Conservation (phyloP, 2,329 filamentous ascomycete genomes). For the Endoconidiophora laricicola region DNA sequence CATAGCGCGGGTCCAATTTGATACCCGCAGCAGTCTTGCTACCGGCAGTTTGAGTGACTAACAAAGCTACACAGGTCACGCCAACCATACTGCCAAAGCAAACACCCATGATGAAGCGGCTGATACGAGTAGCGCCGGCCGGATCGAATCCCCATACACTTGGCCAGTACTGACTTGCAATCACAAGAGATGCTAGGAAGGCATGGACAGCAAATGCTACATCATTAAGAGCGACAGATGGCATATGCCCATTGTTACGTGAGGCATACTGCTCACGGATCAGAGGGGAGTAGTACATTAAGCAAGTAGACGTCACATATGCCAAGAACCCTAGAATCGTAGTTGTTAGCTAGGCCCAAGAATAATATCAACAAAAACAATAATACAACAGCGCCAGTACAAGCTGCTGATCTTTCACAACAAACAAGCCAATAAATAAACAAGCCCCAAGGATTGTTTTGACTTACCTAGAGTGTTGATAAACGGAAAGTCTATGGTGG, state of each 20-base stretch:
- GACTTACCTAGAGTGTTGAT: constrained; percentile 45
- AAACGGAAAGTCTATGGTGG: constrained; percentile 75
- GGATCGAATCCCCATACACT: constrained; percentile 63
- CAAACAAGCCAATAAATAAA: background rate
- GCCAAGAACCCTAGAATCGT: constrained; percentile 43
- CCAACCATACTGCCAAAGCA: constrained; percentile 50
- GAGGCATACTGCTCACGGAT: constrained; percentile 72
- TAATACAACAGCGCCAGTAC: too few species aligned
- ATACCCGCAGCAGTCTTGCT: constrained; percentile 15
- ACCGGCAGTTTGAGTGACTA: constrained; percentile 24
- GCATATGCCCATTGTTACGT: constrained; percentile 56
- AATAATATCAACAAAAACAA: background rate
- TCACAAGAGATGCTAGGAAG: constrained; percentile 51
- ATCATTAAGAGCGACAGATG: constrained; percentile 82
- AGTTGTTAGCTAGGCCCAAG: background rate
- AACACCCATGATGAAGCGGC: constrained; percentile 48
- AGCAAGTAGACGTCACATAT: constrained; percentile 58
- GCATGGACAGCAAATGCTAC: constrained; percentile 76
- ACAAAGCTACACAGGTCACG: constrained; percentile 33
- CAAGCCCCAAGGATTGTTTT: background rate
- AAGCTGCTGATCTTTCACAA: too few species aligned
- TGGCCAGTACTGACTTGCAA: constrained; percentile 63
- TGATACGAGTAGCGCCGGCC: constrained; percentile 36
- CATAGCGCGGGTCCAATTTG: constrained; percentile 21
- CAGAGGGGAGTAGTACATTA: constrained; percentile 62